Conservation (phyloP, 2,329 filamentous ascomycete species). For the Colletotrichum sp. region DNA sequence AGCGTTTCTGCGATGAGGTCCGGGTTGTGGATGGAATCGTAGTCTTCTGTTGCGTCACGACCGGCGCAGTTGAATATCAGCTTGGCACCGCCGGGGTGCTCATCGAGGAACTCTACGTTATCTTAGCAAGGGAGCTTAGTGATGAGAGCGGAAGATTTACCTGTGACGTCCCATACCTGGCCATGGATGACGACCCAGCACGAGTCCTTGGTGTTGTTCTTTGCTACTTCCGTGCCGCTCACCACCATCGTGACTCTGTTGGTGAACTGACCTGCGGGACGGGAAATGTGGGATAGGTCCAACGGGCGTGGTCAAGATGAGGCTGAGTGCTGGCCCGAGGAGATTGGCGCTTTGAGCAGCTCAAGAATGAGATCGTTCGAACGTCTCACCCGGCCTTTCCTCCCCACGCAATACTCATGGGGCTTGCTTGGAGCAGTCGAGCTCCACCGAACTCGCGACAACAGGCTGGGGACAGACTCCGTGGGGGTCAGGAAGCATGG, state of each 20-base stretch:
- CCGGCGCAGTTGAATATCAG: constrained; percentile 38
- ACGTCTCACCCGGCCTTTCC: background rate
- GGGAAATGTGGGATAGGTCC: background rate
- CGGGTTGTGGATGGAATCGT: constrained; percentile 36
- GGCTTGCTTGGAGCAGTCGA: background rate
- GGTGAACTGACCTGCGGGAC: background rate
- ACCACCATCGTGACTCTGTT: background rate
- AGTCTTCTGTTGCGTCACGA: constrained; percentile 37
- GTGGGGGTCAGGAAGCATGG: background rate
- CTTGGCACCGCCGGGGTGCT: constrained; percentile 36
- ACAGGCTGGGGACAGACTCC: background rate
- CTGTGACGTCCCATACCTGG: constrained; percentile 24
- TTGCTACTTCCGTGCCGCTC: constrained; percentile 21
- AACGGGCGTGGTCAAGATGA: background rate
- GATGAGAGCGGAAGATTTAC: background rate
- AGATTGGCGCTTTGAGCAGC: background rate
- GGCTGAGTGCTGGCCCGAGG: background rate
- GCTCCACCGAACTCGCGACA: background rate
- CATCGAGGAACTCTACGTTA: constrained; percentile 32
- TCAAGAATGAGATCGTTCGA: background rate
- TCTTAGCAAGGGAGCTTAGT: background rate
- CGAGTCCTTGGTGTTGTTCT: constrained; percentile 21
- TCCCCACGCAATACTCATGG: background rate
- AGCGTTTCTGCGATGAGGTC: constrained; percentile 33
- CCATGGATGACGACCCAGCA: constrained; percentile 26